Evolutionary conservation across 2,329 filamentous ascomycete genomes (phyloP), one percentile per base, ranked within the genome.

Genomic region (Endothia cerciana): DNA sequence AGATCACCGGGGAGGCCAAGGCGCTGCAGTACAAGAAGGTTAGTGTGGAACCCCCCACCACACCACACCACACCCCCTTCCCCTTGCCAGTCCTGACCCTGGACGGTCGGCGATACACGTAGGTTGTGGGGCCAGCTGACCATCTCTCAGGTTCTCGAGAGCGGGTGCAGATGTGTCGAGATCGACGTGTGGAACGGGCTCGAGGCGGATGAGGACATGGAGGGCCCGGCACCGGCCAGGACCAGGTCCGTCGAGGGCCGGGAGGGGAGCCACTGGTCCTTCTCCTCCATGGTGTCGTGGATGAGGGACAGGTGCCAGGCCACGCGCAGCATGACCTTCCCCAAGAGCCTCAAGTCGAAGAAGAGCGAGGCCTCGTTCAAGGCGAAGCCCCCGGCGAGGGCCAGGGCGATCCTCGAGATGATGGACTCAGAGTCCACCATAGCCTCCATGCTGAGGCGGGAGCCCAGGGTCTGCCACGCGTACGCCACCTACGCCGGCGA

Each of bases 121-220:
- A 30, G 28, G 51, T 11, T 33, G 28, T 15, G 8, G 4, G 36
- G 19, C 30, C 6, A n/a, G 28, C 51, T 36, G 19, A n/a, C 51
- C 63, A 13, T 19, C 11, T 17, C 4, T n/a, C n/a, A 68, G 66
- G 66, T 68, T 36, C 61, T 97, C 15, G 82, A 86, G 40, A 85
- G 88, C 61, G 91, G 92, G 53, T 97, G 94, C 73, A 88, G 94
- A 68, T 97, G 93, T 73, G 93, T 97, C 56, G 94, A 97, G 76
- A 95, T 97, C 65, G 94, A 97, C 73, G 93, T 97, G 4, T 97
- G 94, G 91, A 92, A 97, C 76, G 92, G 92, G 7, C 80, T 85
- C 47, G 60, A 61, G 13, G 59, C 25, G 40, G 62, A 65, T n/a
- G 71, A 74, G 10, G 63, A 73, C 69, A 71, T 73, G 69, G 76